Evolutionary conservation across 2,329 filamentous ascomycete species (phyloP).

Genomic region (Purpureocillium lavendulum): DNA sequence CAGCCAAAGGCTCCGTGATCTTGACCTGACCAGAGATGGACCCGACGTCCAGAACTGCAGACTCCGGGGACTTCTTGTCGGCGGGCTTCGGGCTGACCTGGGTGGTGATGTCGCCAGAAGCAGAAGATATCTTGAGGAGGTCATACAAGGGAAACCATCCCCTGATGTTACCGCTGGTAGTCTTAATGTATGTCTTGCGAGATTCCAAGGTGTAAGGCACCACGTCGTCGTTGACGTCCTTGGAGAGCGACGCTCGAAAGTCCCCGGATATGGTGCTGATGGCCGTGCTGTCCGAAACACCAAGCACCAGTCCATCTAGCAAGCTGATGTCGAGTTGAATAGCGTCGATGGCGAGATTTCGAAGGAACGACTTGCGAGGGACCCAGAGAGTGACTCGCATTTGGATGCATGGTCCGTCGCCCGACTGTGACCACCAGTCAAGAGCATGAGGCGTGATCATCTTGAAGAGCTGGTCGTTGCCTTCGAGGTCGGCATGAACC

Average conservation of each 20-base stretch:
- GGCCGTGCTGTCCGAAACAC: constrained; percentile 15
- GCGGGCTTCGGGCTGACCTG: constrained; percentile 31
- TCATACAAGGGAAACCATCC: constrained; percentile 46
- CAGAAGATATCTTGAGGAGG: constrained; percentile 32
- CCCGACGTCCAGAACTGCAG: constrained; percentile 31
- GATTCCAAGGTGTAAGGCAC: constrained; percentile 33
- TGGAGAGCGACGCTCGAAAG: constrained; percentile 20
- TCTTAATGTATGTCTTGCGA: constrained; percentile 30
- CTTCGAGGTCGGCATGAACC: constrained; percentile 24
- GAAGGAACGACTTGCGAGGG: constrained; percentile 29
- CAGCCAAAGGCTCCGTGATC: constrained; percentile 30
- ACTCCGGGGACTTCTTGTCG: constrained; percentile 21
- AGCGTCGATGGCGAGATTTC: constrained; percentile 25
- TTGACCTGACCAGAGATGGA: constrained; percentile 35
- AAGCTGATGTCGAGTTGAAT: constrained; percentile 32
- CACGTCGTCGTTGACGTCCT: constrained; percentile 13
- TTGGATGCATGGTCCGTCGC: constrained; percentile 34
- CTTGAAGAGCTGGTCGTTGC: constrained; percentile 26
- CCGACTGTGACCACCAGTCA: constrained; percentile 17
- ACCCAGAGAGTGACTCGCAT: constrained; percentile 39
- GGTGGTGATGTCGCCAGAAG: constrained; percentile 33
- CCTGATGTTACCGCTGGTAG: constrained; percentile 33
- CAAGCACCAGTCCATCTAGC: constrained; percentile 29
- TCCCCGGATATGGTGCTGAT: constrained; percentile 30
- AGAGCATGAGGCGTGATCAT: constrained; percentile 29